Percentiles rank a stretch among this genome's conserved stretches.
Conservation (phyloP, 2,329 filamentous ascomycete genomes). For the Botryosphaeria dothidea region DNA sequence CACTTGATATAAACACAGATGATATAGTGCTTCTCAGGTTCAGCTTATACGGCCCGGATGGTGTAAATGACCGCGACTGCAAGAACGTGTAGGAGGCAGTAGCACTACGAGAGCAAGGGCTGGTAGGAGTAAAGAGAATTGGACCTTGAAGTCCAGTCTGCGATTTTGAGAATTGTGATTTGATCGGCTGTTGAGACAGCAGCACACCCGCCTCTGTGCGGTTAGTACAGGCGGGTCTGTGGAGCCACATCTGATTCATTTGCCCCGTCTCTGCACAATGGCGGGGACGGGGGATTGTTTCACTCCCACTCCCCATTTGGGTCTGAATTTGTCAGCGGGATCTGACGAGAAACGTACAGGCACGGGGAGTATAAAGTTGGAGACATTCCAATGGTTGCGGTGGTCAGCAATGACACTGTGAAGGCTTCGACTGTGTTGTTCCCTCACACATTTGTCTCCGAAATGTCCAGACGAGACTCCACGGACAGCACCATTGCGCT, state of each 20-base stretch:
- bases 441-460: neutral
- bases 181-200: neutral
- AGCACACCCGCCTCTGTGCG: neutral
- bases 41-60: too few species aligned
- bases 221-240: neutral
- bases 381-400: neutral
- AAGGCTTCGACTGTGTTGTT: neutral
- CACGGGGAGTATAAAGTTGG: neutral
- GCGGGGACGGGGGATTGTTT: neutral
- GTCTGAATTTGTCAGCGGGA: neutral
- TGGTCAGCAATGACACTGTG: neutral
- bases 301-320: neutral
- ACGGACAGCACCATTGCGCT: neutral
- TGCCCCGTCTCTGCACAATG: neutral
- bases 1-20: too few species aligned
- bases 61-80: too few species aligned
- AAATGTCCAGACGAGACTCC: neutral
- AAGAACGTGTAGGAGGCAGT: too few species aligned
- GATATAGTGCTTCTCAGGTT: too few species aligned
- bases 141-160: neutral
- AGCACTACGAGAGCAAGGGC: too few species aligned
- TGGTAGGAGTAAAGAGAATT: too few species aligned
- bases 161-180: neutral
- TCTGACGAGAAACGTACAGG: neutral
- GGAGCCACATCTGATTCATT: neutral